phyloP scores from a whole-genome alignment of 768 basidiomycete species.

The Leccinum ochraceum region DNA sequence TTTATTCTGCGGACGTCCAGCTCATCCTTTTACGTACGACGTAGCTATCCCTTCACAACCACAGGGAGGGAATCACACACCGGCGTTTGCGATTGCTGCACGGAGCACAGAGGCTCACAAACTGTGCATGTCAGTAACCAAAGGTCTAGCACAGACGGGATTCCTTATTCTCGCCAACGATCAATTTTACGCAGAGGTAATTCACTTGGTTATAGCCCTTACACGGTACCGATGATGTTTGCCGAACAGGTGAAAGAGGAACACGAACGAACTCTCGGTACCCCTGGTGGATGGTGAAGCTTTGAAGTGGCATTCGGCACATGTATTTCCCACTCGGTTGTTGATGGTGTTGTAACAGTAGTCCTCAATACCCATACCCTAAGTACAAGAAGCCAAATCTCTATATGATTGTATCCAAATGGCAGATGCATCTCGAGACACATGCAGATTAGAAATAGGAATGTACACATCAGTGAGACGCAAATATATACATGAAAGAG shows the following conservation, averaged over 20 bases:
- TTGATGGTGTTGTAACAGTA: conserved; percentile 19
- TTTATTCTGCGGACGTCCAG: conserved; percentile 1
- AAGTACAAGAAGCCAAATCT: conserved; percentile 4
- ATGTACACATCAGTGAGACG: conserved; percentile 17
- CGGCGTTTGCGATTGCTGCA: conserved; percentile 62
- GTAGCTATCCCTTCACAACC: conserved; percentile 72
- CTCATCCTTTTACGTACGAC: conserved; percentile 28
- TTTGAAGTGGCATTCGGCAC: not conserved
- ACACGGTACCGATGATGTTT: not conserved
- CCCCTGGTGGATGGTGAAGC: not conserved
- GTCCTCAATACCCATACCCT: conserved; percentile 12
- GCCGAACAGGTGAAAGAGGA: conserved; percentile 28
- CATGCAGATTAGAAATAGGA: conserved; percentile 23
- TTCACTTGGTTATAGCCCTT: not conserved
- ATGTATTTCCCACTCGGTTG: not conserved
- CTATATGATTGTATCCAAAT: conserved; percentile 18
- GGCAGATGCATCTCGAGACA: conserved; percentile 11
- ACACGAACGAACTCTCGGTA: conserved; percentile 16
- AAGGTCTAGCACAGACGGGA: conserved; percentile 62
- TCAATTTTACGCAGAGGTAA: no score
- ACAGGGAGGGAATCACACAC: conserved; percentile 76
- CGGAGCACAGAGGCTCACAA: conserved; percentile 61
- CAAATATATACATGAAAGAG: conserved; percentile 19
- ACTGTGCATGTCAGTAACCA: conserved; percentile 55
- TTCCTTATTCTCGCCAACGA: conserved; percentile 59